phyloP scores from a whole-genome alignment of 192 early-diverging fungal genomes.

The Funneliformis mosseae region DNA sequence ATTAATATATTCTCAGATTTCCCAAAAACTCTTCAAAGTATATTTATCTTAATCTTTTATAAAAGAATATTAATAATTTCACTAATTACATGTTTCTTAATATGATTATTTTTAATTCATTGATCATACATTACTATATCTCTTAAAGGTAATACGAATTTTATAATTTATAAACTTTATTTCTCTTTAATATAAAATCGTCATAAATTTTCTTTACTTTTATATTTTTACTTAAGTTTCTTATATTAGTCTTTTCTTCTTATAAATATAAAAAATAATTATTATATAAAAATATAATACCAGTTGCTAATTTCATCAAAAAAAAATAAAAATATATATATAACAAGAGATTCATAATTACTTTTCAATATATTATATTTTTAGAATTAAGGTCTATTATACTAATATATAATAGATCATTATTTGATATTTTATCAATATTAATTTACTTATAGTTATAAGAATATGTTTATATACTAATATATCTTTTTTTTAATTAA shows the following conservation, averaged over 20 bases:
- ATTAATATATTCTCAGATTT: too few relatives aligned
- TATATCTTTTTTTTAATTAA: neutral
- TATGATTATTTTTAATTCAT: conserved; percentile 1
- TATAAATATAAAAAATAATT: neutral
- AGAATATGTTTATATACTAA: neutral
- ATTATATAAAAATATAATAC: neutral
- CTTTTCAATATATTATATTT: conserved; percentile 3
- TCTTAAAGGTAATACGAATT: neutral
- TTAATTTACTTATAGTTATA: neutral
- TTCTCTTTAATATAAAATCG: too few relatives aligned
- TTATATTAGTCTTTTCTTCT: neutral
- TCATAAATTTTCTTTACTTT: too few relatives aligned
- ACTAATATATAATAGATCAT: conserved; percentile 14
- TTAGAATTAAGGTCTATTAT: conserved; percentile 21
- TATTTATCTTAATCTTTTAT: conserved; percentile 8
- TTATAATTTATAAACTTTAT: too few relatives aligned
- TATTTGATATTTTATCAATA: conserved; percentile 10
- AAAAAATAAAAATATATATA: neutral
- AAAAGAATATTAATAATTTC: conserved; percentile 18
- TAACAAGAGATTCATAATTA: neutral
- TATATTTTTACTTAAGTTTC: neutral
- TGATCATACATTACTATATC: conserved; percentile 21
- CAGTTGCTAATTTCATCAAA: neutral
- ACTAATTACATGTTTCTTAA: neutral
- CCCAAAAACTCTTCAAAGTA: neutral